phyloP scores from a whole-genome alignment of 352 stramenopile species.

The Phytophthora cryptogea region DNA sequence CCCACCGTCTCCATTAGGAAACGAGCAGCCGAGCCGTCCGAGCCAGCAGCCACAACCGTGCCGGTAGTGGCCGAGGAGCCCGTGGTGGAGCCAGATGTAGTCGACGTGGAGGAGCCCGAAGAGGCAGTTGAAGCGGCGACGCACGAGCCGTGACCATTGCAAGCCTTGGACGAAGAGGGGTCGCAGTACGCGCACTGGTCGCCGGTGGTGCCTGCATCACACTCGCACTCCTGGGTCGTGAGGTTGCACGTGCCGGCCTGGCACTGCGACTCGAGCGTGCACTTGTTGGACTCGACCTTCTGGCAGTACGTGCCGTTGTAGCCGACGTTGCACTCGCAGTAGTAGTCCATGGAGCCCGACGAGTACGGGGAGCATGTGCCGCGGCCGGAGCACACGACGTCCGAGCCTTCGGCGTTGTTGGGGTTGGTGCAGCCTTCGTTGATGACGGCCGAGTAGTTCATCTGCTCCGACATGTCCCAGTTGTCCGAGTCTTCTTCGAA shows the following conservation, averaged over 20 bases:
- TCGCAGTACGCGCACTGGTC: conserved; percentile 78
- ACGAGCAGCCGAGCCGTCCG: conserved; percentile 21
- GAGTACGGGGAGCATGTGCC: conserved; percentile 62
- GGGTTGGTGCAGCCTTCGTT: conserved; percentile 65
- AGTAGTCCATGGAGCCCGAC: conserved; percentile 54
- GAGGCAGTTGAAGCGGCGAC: conserved; percentile 31
- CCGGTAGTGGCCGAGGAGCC: conserved; percentile 16
- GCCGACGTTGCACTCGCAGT: conserved; percentile 72
- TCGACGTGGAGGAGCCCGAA: conserved; percentile 21
- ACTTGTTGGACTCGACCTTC: conserved; percentile 76
- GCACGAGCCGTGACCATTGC: conserved; percentile 65
- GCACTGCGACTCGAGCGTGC: conserved; percentile 66
- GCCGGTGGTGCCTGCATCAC: conserved; percentile 58
- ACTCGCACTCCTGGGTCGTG: conserved; percentile 64
- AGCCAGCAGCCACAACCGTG: conserved; percentile 23
- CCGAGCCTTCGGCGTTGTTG: conserved; percentile 52
- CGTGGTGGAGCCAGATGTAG: conserved; percentile 31
- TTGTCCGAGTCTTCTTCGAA: conserved; percentile 58
- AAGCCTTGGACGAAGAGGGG: conserved; percentile 51
- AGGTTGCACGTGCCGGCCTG: conserved; percentile 72
- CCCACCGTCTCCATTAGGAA: conserved; percentile 39
- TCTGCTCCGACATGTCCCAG: conserved; percentile 46
- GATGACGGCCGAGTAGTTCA: conserved; percentile 71
- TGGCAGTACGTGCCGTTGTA: conserved; percentile 83
- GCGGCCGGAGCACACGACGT: conserved; percentile 77